Conservation (phyloP, 176 grass and related monocot genomes). For the Cenchrus americanus region DNA sequence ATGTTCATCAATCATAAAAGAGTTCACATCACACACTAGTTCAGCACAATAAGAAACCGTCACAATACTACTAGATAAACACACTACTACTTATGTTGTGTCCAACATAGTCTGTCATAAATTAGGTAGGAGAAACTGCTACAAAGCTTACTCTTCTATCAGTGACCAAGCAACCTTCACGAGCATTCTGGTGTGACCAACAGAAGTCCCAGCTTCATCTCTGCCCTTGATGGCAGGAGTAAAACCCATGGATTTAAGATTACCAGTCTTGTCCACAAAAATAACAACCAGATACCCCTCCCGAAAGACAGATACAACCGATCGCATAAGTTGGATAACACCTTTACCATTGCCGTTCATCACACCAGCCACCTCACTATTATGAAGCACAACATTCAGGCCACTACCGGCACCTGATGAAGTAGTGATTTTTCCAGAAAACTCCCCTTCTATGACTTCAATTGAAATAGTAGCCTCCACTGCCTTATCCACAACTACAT, state of each 20-base stretch:
- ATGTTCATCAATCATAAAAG: too few species aligned
- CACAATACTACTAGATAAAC: too few species aligned
- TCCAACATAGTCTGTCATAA: too few species aligned
- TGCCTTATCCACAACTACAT: neutral
- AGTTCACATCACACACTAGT: too few species aligned
- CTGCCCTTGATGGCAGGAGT: neutral
- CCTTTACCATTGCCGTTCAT: neutral
- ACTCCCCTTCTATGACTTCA: neutral
- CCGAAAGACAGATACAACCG: neutral
- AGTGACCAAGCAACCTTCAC: neutral
- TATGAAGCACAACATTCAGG: neutral
- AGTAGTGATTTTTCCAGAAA: constrained; percentile 7
- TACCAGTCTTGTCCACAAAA: neutral
- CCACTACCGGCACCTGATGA: neutral
- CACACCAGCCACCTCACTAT: neutral
- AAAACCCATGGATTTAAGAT: neutral
- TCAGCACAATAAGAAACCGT: too few species aligned
- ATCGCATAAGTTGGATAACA: neutral
- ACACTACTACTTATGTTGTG: too few species aligned
- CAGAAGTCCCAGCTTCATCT: too few species aligned
- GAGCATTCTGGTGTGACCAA: neutral
- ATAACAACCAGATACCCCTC: neutral
- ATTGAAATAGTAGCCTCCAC: constrained; percentile 2
- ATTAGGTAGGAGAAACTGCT: too few species aligned
- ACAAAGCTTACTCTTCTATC: too few species aligned